phyloP scores from a whole-genome alignment of 495 filamentous ascomycete species.

The Tirmania nivea region DNA sequence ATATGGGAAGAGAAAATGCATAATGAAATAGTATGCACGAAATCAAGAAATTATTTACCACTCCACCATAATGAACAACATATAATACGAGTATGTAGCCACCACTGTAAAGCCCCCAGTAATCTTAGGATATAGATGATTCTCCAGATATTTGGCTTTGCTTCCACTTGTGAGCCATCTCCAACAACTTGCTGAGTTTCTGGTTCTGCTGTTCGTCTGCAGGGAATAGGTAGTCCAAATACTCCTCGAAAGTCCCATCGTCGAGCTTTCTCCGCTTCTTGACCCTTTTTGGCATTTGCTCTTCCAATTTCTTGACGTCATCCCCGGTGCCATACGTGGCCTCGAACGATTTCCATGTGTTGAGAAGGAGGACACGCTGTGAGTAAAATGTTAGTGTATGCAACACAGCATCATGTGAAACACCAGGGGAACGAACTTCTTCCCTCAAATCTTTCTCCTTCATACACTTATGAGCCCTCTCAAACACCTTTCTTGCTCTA shows the following conservation, averaged over 20 bases:
- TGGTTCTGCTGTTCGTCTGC: conserved; percentile 79
- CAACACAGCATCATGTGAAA: background rate
- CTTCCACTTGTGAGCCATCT: conserved; percentile 81
- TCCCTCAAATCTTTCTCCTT: conserved; percentile 86
- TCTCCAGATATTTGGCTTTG: conserved; percentile 22
- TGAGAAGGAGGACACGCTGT: conserved; percentile 63
- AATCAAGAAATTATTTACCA: too few species aligned
- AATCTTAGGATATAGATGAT: too few species aligned
- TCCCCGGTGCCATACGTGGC: conserved; percentile 52
- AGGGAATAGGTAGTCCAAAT: conserved; percentile 92
- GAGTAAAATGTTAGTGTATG: background rate
- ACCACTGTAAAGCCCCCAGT: too few species aligned
- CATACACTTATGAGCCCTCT: conserved; percentile 68
- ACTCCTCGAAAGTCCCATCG: conserved; percentile 92
- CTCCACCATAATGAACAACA: too few species aligned
- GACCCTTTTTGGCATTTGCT: conserved; percentile 78
- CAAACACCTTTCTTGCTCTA: conserved; percentile 63
- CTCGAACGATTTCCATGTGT: conserved; percentile 83
- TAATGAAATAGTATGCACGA: too few species aligned
- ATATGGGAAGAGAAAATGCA: too few species aligned
- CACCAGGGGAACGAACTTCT: conserved; percentile 32
- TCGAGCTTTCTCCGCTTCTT: conserved; percentile 90
- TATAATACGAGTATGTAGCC: too few species aligned
- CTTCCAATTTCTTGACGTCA: conserved; percentile 66
- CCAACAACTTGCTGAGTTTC: conserved; percentile 61